Conservation (phyloP, 2,329 filamentous ascomycete genomes). For the Cladosporium sp. region DNA sequence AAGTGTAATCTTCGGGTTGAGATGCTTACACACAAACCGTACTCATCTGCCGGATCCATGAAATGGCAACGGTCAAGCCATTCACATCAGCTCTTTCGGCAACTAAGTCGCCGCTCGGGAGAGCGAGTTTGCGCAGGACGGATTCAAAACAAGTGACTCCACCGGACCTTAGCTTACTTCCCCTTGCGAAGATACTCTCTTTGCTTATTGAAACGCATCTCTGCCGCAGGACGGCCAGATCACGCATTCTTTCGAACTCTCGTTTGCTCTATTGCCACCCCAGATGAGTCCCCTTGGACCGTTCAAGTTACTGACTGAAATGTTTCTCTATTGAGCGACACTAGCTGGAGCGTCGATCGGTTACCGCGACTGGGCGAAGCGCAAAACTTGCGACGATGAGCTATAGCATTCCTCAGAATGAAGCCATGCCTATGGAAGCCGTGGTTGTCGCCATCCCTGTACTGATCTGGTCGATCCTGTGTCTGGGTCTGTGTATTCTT, state of each 20-base stretch:
- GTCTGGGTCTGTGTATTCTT: conserved; percentile 11
- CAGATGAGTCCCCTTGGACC: background rate
- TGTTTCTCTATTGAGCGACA: too few species aligned
- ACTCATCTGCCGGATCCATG: too few species aligned
- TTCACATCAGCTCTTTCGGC: too few species aligned
- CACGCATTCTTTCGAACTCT: background rate
- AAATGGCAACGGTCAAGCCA: too few species aligned
- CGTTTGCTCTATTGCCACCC: background rate
- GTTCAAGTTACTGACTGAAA: too few species aligned
- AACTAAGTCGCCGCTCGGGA: too few species aligned
- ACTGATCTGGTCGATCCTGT: conserved; percentile 15
- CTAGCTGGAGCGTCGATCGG: background rate
- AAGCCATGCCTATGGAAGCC: background rate
- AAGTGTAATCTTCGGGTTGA: too few species aligned
- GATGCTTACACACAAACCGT: too few species aligned
- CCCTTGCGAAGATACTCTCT: background rate
- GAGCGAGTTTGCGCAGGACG: too few species aligned
- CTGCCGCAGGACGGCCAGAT: too few species aligned
- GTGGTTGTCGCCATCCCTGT: conserved; percentile 9
- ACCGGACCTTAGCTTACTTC: too few species aligned
- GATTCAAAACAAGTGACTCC: too few species aligned
- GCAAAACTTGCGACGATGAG: background rate
- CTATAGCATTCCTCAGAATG: background rate
- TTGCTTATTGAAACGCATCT: background rate
- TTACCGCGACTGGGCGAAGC: background rate